Evolutionary conservation across 2,329 filamentous ascomycete species (phyloP).

Genomic region (Cercospora zeae-maydis): DNA sequence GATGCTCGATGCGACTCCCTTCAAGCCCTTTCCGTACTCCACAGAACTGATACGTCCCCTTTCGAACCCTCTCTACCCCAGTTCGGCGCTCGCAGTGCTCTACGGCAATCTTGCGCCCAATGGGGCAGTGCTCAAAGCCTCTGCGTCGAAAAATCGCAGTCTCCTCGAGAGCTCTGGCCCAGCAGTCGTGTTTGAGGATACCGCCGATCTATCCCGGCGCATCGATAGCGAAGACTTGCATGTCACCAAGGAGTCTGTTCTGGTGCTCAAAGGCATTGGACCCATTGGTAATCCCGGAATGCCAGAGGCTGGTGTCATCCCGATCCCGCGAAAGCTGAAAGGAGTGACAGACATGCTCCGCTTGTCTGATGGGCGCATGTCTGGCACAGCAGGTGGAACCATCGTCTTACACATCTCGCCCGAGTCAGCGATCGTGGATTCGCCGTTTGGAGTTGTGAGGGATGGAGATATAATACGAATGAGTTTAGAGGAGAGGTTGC

Average conservation of each 20-base stretch:
- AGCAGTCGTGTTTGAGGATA: slow-evolving; percentile 50
- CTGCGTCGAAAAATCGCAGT: slow-evolving; percentile 47
- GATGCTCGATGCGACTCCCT: slow-evolving; percentile 43
- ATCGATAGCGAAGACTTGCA: slow-evolving; percentile 47
- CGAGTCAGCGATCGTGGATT: slow-evolving; percentile 48
- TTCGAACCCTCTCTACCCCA: slow-evolving; percentile 44
- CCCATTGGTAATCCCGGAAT: slow-evolving; percentile 53
- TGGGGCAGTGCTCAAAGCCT: slow-evolving; percentile 51
- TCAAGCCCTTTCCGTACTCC: slow-evolving; percentile 43
- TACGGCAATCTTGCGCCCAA: slow-evolving; percentile 49
- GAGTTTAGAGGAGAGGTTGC: slow-evolving; percentile 42
- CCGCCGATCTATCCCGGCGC: slow-evolving; percentile 44
- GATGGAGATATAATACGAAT: slow-evolving; percentile 49
- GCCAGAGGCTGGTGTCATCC: slow-evolving; percentile 53
- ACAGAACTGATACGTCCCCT: slow-evolving; percentile 45
- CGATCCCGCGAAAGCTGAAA: slow-evolving; percentile 49
- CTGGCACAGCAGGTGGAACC: slow-evolving; percentile 54
- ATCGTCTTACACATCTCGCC: slow-evolving; percentile 54
- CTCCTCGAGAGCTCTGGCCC: slow-evolving; percentile 46
- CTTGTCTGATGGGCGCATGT: slow-evolving; percentile 54
- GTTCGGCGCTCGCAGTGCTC: slow-evolving; percentile 47
- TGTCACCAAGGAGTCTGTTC: slow-evolving; percentile 45
- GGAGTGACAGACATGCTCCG: slow-evolving; percentile 54
- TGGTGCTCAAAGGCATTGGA: slow-evolving; percentile 50
- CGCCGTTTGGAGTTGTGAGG: slow-evolving; percentile 48